Conservation (phyloP, 2,329 filamentous ascomycete species). For the Venturia carpophila region DNA sequence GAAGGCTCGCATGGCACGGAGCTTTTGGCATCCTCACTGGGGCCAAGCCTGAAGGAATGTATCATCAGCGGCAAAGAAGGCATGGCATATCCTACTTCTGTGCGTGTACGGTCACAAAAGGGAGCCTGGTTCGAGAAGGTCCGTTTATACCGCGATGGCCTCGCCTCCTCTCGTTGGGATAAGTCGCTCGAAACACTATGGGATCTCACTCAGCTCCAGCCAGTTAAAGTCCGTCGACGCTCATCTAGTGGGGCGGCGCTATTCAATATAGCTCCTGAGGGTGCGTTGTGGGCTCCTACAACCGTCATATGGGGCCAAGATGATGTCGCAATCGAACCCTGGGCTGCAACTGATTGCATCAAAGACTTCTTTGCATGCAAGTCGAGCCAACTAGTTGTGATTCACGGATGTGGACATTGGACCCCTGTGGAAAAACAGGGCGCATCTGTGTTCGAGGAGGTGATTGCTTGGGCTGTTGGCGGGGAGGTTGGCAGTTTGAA, state of each 20-base stretch:
- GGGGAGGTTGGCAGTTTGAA: conserved; percentile 22
- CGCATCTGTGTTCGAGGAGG: conserved; percentile 35
- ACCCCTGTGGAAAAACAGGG: conserved; percentile 42
- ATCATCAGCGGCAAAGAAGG: neutral
- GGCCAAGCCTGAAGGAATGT: conserved; percentile 42
- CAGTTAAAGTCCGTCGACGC: conserved; percentile 20
- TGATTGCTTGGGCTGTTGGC: conserved; percentile 28
- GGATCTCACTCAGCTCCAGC: conserved; percentile 39
- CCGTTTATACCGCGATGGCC: conserved; percentile 46
- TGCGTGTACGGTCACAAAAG: conserved; percentile 32
- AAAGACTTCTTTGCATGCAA: conserved; percentile 40
- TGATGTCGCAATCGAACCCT: conserved; percentile 44
- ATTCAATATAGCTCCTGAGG: conserved; percentile 38
- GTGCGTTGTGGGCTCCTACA: conserved; percentile 43
- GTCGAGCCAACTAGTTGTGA: conserved; percentile 43
- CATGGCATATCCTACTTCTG: conserved; percentile 34
- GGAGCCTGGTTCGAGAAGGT: conserved; percentile 46
- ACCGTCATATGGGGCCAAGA: conserved; percentile 48
- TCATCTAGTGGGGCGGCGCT: conserved; percentile 34
- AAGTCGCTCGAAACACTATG: conserved; percentile 45
- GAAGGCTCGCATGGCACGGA: conserved; percentile 33
- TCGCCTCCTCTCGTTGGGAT: conserved; percentile 40
- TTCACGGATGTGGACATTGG: conserved; percentile 48
- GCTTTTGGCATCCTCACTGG: conserved; percentile 44
- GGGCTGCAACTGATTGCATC: conserved; percentile 45